A percentile compares a stretch with the other conserved stretches of the same genome.
Evolutionary conservation across 495 filamentous ascomycete genomes (phyloP).

Genomic region (Penicillium verhagenii): DNA sequence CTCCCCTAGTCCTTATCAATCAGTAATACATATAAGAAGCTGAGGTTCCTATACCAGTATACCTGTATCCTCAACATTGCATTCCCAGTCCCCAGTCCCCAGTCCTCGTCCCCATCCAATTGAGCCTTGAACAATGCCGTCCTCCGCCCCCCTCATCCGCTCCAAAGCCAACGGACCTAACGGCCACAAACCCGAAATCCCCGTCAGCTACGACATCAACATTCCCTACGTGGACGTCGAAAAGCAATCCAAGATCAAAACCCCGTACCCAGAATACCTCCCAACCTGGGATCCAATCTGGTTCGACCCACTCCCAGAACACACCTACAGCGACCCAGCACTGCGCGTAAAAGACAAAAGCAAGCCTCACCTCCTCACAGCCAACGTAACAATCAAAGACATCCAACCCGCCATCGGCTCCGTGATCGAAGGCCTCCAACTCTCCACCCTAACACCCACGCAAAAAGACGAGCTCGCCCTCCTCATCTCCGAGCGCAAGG

Average conservation of each 20-base stretch:
- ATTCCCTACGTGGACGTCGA: slow-evolving; percentile 51
- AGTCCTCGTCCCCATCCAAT: neutral
- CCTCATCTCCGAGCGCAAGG: slow-evolving; percentile 69
- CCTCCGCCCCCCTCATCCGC: slow-evolving; percentile 35
- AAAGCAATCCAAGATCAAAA: slow-evolving; percentile 35
- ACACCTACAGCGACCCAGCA: slow-evolving; percentile 59
- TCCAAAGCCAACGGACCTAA: slow-evolving; percentile 30
- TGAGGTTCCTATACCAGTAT: no score
- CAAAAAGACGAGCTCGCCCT: slow-evolving; percentile 79
- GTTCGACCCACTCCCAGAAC: slow-evolving; percentile 57
- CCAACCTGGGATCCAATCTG: slow-evolving; percentile 63
- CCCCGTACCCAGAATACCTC: slow-evolving; percentile 59
- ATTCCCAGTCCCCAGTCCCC: no score
- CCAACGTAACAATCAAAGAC: slow-evolving; percentile 51
- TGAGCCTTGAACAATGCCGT: slow-evolving; percentile 31
- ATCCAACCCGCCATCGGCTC: slow-evolving; percentile 71
- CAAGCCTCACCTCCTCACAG: slow-evolving; percentile 56
- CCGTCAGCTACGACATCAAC: slow-evolving; percentile 58
- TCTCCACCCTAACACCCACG: slow-evolving; percentile 62
- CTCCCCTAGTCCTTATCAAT: slow-evolving; percentile 5
- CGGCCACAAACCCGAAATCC: slow-evolving; percentile 37
- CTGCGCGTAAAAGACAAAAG: slow-evolving; percentile 53
- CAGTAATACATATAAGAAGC: neutral
- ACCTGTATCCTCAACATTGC: no score
- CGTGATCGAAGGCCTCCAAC: slow-evolving; percentile 70